Evolutionary conservation across 1,139 yeast genomes (phyloP), one percentile per base, ranked within the genome.

Genomic region (Geotrichum cucujoidarum): DNA sequence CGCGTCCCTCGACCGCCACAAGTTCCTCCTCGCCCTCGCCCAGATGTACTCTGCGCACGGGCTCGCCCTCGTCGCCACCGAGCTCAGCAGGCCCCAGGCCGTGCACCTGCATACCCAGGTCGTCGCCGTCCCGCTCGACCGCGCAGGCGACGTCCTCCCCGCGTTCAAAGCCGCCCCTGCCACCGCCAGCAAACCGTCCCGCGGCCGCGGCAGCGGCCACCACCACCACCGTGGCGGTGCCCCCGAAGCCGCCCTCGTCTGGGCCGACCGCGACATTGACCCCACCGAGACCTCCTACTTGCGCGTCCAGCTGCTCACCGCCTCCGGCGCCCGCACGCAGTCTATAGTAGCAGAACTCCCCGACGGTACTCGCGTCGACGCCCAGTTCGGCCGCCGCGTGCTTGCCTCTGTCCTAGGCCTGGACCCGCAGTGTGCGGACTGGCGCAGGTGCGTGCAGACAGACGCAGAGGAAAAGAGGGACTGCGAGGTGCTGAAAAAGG

Each of bases 301-400:
- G 20, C 33, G 46, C 3, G 34, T 37, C 31, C 41, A 35, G 33
- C 31, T 41, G 14, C 13, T 36, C n/a, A 16, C 18, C 3, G 29
- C 40, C 5, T 3, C 20, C n/a, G 35, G 17, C 21, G 30, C 22
- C 13, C n/a, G 24, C 8, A 44, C 8, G 43, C 42, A 17, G 37
- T 48, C 32, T 25, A 22, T 55, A 10, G 52, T 57, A 4, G 51
- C 53, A 7, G 55, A 55, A 17, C 27, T 51, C 13, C 48, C 52
- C n/a, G 42, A 47, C 2, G 51, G 55, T 11, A 37, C 47, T 29
- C 40, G 51, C 18, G 57, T 86, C 8, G 95, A 87, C 62, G 65
- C 85, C 17, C 95, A 85, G 56, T 83, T 87, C 58, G 94, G 95
- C 2, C 72, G 96, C 61, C 73, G 88, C 57, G 89, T 84, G 0